phyloP scores from a whole-genome alignment of 768 basidiomycete genomes.

The Phanerodontia chrysosporium region DNA sequence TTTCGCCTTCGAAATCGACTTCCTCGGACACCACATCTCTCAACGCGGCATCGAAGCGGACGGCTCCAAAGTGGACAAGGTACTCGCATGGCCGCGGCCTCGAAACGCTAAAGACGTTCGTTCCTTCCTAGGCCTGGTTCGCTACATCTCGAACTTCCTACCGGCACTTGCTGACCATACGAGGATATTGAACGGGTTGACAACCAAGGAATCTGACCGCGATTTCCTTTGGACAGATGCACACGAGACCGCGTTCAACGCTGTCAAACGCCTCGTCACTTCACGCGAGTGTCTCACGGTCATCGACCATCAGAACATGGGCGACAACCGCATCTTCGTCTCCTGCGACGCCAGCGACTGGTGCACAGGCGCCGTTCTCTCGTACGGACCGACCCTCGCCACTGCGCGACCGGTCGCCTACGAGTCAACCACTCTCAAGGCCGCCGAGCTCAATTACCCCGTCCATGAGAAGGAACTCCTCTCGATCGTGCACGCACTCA shows the following conservation, averaged over 20 bases:
- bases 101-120: conserved; percentile 17
- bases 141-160: conserved; percentile 28
- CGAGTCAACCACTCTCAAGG: conserved; percentile 22
- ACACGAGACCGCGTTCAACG: conserved; percentile 32
- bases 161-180: conserved; percentile 28
- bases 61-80: neutral
- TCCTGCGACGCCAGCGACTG: conserved; percentile 30
- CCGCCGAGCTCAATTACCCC: conserved; percentile 32
- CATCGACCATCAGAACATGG: conserved; percentile 29
- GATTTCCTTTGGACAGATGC: conserved; percentile 22
- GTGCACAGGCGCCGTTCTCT: conserved; percentile 28
- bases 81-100: conserved; percentile 26
- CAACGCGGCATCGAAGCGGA: too few species aligned
- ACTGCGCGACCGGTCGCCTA: conserved; percentile 30
- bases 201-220: conserved; percentile 18
- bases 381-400: conserved; percentile 29
- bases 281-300: conserved; percentile 25
- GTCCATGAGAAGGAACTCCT: conserved; percentile 36
- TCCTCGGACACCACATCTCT: too few species aligned
- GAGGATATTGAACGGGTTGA: conserved; percentile 21
- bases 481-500: conserved; percentile 28
- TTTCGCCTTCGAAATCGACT: neutral
- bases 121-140: conserved; percentile 25
- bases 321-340: conserved; percentile 30
- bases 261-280: conserved; percentile 28